phyloP scores from a whole-genome alignment of 306 rosid species.

The Corylus americana region DNA sequence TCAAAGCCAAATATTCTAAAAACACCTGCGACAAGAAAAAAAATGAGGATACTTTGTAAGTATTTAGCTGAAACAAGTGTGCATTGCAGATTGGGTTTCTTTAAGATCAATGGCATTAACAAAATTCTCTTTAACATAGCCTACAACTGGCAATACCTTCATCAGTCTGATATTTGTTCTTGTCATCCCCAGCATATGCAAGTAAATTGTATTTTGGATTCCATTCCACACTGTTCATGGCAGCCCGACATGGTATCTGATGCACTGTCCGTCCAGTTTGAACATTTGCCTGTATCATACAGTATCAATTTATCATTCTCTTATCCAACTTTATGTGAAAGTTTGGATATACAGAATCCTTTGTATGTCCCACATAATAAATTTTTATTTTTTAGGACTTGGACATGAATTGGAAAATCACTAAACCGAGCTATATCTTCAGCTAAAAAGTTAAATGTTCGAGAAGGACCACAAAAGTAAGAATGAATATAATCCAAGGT shows the following conservation, averaged over 20 bases:
- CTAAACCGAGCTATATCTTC: neutral
- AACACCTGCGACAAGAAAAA: constrained; percentile 62
- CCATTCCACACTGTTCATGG: constrained; percentile 99
- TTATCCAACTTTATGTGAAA: neutral
- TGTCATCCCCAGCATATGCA: constrained; percentile 98
- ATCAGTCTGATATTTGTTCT: constrained; percentile 91
- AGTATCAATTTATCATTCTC: constrained; percentile 3
- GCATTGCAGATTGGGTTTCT: neutral
- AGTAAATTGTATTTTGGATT: constrained; percentile 89
- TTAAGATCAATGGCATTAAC: neutral
- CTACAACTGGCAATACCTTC: constrained; percentile 54
- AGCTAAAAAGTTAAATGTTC: neutral
- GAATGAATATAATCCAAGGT: no score
- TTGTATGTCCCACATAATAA: neutral
- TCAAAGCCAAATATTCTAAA: constrained; percentile 88
- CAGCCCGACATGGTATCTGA: constrained; percentile 92
- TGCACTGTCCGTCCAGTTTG: constrained; percentile 80
- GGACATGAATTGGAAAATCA: neutral
- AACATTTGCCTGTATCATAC: constrained; percentile 64
- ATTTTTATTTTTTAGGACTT: neutral
- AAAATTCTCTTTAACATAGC: neutral
- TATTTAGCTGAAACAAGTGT: constrained; percentile 2
- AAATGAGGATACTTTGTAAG: constrained; percentile 23
- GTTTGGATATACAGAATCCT: neutral
- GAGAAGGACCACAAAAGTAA: neutral